These are phyloP conservation scores for Candolleomyces efflorescens DNA, from an alignment of 768 basidiomycete species.

Conservation along the genomic window DNA sequence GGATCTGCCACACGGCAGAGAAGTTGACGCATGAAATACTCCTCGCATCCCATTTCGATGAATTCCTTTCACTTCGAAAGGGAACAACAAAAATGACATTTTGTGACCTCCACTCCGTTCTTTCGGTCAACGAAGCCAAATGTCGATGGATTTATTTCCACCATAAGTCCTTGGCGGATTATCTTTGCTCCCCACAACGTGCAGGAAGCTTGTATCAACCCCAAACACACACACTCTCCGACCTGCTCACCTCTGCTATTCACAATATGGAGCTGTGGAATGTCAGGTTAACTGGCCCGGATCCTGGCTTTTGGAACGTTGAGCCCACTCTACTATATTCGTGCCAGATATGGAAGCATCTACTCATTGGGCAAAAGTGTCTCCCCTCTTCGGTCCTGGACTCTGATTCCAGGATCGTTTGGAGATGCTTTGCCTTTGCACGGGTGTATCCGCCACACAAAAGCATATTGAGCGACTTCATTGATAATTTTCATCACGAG, in stretches of 20 bases:
- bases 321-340: neutral
- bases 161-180: neutral
- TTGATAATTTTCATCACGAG: no score
- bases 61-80: neutral
- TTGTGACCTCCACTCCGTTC: slow-evolving; percentile 4
- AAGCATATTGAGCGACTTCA: no score
- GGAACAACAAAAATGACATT: neutral
- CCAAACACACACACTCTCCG: neutral
- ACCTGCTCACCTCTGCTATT: neutral
- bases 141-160: neutral
- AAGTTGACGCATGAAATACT: neutral
- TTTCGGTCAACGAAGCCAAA: neutral
- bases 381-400: neutral
- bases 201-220: neutral
- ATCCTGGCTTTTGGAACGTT: neutral
- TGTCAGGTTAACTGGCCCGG: neutral
- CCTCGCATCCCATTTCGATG: neutral
- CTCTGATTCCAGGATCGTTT: neutral
- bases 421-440: no score
- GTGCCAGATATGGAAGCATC: neutral
- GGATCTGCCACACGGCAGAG: no score
- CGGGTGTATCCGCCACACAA: no score
- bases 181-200: neutral
- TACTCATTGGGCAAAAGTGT: neutral
- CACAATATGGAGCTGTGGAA: neutral